phyloP scores from a whole-genome alignment of 257 asterid genomes.

The Plectranthus barbatus region DNA sequence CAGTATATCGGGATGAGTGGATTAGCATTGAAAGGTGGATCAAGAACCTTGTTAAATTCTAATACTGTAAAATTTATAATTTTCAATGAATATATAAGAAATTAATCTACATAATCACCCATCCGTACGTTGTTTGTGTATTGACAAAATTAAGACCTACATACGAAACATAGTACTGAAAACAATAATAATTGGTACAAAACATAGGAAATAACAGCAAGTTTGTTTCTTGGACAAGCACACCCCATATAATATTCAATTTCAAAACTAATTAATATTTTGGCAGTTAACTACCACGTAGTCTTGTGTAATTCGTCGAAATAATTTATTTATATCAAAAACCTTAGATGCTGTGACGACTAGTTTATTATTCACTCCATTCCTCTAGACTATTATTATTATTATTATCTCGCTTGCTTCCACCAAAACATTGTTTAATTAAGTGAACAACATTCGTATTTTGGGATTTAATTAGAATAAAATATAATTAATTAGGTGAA shows the following conservation, averaged over 20 bases:
- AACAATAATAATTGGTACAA: not conserved
- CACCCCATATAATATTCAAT: not conserved
- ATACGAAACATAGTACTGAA: not conserved
- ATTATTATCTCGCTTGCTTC: slow-evolving; percentile 3
- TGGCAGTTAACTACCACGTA: not conserved
- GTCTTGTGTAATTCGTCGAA: not conserved
- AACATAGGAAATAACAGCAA: not conserved
- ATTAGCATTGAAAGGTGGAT: no score
- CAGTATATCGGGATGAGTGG: no score
- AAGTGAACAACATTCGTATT: not conserved
- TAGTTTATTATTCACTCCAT: not conserved
- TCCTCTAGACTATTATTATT: not conserved
- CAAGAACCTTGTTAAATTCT: no score
- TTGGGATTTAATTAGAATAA: not conserved
- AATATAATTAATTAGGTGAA: slow-evolving; percentile 9
- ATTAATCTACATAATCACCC: no score
- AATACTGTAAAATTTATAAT: no score
- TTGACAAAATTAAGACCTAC: not conserved
- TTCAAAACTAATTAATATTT: no score
- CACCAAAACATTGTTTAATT: slow-evolving; percentile 15
- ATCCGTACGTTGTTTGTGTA: no score
- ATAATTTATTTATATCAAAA: not conserved
- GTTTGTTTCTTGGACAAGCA: not conserved
- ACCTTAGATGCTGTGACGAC: slow-evolving; percentile 1
- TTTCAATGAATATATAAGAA: no score